Base-by-base conservation (phyloP, 495 filamentous ascomycete species). In the Xylaria flabelliformis region DNA sequence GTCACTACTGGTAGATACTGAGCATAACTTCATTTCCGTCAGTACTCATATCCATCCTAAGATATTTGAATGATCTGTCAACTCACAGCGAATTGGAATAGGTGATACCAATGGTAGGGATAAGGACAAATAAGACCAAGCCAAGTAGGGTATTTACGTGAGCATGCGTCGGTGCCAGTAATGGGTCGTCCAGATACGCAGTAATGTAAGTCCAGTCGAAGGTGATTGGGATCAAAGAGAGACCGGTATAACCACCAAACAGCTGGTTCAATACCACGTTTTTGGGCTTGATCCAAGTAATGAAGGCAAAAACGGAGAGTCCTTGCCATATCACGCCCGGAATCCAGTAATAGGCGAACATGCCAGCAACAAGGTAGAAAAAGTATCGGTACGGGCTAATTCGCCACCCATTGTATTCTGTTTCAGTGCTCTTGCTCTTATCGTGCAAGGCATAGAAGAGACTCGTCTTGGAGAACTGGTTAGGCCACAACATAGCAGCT, bases 191-290 rank as follows among this genome's bases (percentile, higher is more conserved):
- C 58, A 88, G 83, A 75, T 89, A 91, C 0, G 85, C 87, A 0
- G 87, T 85, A 64, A 91, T 83, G 58, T 90, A 87, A 5, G 88
- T 88, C 89, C 89, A 91, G 81, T 91, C 89, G 70, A 91, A 90
- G 0, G 89, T 90, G 42, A 91, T 85, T 0, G 89, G 89, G 15
- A 91, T 82, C 26, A 91, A 76, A 1, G 88, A 90, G 17, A 91
- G 76, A 0, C 90, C 90, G 5, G 87, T 88, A 72, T 78, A 88
- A 2, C 89, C 88, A 39, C 90, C 90, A 64, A 90, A 90, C 3
- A 90, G 80, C 76, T 90, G 88, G 67, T 90, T 90, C 53, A 90
- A 78, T 17, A 90, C 83, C 3, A 88, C 82, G 67, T 90, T 91
- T 29, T 86, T 80, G 8, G 86, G 86, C 32, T 71, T 79, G 68